These are phyloP conservation scores for Brettanomyces naardenensis DNA, from an alignment of 805 yeast genomes.

Conservation along the genomic window DNA sequence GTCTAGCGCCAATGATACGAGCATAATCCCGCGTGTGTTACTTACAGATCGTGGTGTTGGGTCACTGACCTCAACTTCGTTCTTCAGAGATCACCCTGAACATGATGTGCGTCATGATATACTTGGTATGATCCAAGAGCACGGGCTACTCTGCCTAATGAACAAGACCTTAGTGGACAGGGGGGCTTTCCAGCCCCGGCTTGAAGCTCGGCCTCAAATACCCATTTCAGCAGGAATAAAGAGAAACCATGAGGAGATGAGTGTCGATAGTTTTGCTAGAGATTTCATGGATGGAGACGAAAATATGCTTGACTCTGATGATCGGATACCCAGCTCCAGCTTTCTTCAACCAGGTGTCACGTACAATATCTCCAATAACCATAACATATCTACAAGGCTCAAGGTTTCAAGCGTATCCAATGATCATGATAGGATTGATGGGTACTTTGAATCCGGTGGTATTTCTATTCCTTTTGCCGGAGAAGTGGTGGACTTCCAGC, in stretches of 20 bases:
- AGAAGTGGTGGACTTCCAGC: slow-evolving; percentile 22
- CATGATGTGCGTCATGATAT: slow-evolving; percentile 14
- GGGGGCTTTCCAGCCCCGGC: slow-evolving; percentile 4
- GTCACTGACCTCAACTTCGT: slow-evolving; percentile 14
- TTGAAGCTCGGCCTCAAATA: neutral
- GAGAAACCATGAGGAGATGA: neutral
- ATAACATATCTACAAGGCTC: slow-evolving; percentile 9
- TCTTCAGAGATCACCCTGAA: slow-evolving; percentile 20
- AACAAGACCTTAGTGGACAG: slow-evolving; percentile 18
- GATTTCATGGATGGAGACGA: too few species aligned
- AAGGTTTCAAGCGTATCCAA: slow-evolving; percentile 16
- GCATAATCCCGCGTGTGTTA: slow-evolving; percentile 19
- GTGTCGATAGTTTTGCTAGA: neutral
- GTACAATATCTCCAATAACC: slow-evolving; percentile 10
- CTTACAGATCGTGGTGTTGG: slow-evolving; percentile 8
- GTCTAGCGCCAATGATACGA: slow-evolving; percentile 17
- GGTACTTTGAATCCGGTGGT: slow-evolving; percentile 16
- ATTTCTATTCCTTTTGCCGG: slow-evolving; percentile 20
- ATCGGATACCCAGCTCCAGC: slow-evolving; percentile 10
- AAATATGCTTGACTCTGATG: neutral
- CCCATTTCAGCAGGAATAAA: neutral
- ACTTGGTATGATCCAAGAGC: slow-evolving; percentile 13
- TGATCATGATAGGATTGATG: slow-evolving; percentile 9
- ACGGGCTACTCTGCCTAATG: slow-evolving; percentile 21
- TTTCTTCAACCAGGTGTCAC: slow-evolving; percentile 20